Conservation (phyloP, 768 basidiomycete species). For the Pleurotus djamor region DNA sequence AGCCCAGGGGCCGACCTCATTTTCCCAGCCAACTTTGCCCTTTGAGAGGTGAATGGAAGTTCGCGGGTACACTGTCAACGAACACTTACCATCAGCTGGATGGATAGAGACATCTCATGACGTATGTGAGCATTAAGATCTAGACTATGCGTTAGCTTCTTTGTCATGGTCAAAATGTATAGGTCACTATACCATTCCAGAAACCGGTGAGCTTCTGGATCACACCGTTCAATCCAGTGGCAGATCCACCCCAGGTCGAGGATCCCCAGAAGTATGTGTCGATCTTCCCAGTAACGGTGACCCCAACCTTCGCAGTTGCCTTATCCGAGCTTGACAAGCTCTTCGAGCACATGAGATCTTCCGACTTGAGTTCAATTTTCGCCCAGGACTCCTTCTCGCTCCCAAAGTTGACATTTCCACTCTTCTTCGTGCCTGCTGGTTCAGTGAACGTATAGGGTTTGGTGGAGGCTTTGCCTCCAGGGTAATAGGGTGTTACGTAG, state of each 20-base stretch:
- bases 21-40: neutral
- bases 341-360: slow-evolving; percentile 1
- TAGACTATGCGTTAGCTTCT: neutral
- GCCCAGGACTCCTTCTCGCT: neutral
- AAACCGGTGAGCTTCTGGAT: neutral
- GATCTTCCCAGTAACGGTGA: neutral
- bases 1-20: neutral
- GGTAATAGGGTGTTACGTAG: neutral
- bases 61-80: neutral
- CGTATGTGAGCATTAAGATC: slow-evolving; percentile 1
- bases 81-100: too few species aligned
- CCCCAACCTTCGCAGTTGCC: neutral
- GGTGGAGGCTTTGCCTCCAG: neutral
- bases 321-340: neutral
- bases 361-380: neutral
- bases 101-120: too few species aligned
- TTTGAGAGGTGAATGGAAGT: neutral
- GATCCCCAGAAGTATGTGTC: slow-evolving; percentile 1
- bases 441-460: neutral
- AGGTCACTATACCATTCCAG: neutral
- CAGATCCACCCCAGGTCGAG: neutral
- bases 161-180: neutral
- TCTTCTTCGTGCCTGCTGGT: neutral
- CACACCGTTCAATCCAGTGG: neutral
- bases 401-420: neutral